These are phyloP conservation scores for Aspergillus ochraceoroseus DNA, from an alignment of 2,329 filamentous ascomycete species.

Conservation along the genomic window DNA sequence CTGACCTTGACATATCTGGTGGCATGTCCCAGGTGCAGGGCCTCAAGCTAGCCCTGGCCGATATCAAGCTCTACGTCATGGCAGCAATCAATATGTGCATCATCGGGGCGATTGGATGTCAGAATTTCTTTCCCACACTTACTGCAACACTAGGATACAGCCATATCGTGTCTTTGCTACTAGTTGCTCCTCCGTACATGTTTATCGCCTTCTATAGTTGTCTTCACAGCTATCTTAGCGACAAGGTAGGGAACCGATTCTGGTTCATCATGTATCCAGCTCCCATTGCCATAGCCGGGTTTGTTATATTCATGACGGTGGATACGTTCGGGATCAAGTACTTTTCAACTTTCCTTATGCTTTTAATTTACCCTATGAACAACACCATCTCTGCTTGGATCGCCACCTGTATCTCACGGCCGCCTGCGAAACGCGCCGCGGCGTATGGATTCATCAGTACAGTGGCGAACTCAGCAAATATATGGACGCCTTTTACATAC, in stretches of 20 bases:
- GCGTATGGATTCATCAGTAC: slow-evolving; percentile 50
- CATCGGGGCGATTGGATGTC: slow-evolving; percentile 47
- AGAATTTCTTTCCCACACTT: slow-evolving; percentile 51
- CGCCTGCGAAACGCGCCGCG: slow-evolving; percentile 49
- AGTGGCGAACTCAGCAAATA: slow-evolving; percentile 45
- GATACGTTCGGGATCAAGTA: slow-evolving; percentile 47
- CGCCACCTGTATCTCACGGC: slow-evolving; percentile 44
- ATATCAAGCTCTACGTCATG: slow-evolving; percentile 48
- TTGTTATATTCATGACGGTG: slow-evolving; percentile 50
- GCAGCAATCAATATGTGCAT: slow-evolving; percentile 47
- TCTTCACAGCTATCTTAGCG: slow-evolving; percentile 38
- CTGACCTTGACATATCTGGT: slow-evolving; percentile 47
- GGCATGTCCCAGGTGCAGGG: slow-evolving; percentile 47
- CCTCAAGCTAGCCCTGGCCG: slow-evolving; percentile 49
- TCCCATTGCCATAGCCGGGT: slow-evolving; percentile 46
- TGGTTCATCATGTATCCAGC: slow-evolving; percentile 49
- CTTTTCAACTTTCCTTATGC: slow-evolving; percentile 52
- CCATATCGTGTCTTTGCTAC: slow-evolving; percentile 44
- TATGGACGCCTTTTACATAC: slow-evolving; percentile 48
- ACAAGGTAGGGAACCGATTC: slow-evolving; percentile 42
- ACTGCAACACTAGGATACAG: slow-evolving; percentile 42
- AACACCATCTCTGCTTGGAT: slow-evolving; percentile 46
- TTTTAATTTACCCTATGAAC: slow-evolving; percentile 17
- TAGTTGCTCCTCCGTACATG: slow-evolving; percentile 48
- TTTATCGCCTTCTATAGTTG: slow-evolving; percentile 46